Base-by-base conservation (phyloP, 176 grass and related monocot genomes). In the Eleusine indica region DNA sequence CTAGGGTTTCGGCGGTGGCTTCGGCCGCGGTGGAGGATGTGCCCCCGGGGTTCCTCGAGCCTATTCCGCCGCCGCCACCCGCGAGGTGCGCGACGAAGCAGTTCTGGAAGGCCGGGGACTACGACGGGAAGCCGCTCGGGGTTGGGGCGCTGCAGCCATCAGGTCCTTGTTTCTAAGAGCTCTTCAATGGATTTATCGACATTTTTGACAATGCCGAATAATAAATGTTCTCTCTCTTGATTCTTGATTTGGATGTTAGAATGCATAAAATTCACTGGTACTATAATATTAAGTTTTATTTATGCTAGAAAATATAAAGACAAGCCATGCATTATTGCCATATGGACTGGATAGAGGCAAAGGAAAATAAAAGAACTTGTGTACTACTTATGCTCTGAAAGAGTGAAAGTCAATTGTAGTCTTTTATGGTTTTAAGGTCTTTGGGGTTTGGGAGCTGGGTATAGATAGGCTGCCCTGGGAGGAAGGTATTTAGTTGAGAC, bases 21-120 rank as follows among this genome's bases (percentile, higher is more conserved):
- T 77, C 74, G 29, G 78, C 39, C 13, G 76, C 22, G 12, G 53
- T 21, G n/a, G 67, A 76, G n/a, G 88, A 52, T 66, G 48, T 98
- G 30, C 96, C 96, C 1, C 65, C 77, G 1, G 96, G 91, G 0
- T 98, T 98, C 52, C 96, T 98, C 11, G 96, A 88, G 16, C 96
- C 93, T 5, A 86, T 97, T 22, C 82, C 86, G 19, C 78, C 60
- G 29, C 70, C 65, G 21, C 38, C 46, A 47, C 75, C 71, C 8
- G 65, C 81, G 13, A 30, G 66, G n/a, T 43, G 69, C 30, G 70
- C 73, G 60, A 90, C 79, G 18, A 99, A 94, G 89, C 96, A 99
- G 89, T 99, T 99, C 71, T 99, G 96, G 93, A 99, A 99, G 89
- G 93, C 91, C 4, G 96, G 96, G 70, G 96, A 99, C 61, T 94